These are phyloP conservation scores for Sporisorium exsertum DNA, from an alignment of 1,284 basidiomycete species.

Conservation along the genomic window DNA sequence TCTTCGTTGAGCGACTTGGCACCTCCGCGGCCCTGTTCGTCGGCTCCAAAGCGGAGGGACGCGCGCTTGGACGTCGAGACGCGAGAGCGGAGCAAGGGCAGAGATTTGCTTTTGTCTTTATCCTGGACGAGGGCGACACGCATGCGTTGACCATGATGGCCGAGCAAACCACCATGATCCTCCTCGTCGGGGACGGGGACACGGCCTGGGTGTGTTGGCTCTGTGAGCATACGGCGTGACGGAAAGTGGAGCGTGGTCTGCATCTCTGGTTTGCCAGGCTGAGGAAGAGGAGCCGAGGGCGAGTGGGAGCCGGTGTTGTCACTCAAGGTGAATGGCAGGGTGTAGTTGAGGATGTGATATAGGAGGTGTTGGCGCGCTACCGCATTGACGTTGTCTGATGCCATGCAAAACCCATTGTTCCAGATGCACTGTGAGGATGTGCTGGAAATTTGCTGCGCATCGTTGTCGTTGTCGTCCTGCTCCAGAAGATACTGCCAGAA, in stretches of 20 bases:
- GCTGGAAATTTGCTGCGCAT: background rate
- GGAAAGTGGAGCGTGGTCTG: conserved; percentile 71
- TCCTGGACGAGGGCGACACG: conserved; percentile 71
- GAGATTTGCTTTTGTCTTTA: background rate
- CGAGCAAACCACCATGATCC: conserved; percentile 77
- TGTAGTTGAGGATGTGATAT: conserved; percentile 92
- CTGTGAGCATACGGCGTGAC: conserved; percentile 85
- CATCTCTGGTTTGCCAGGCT: conserved; percentile 66
- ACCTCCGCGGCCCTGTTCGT: conserved; percentile 80
- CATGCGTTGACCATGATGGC: conserved; percentile 83
- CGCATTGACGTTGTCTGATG: conserved; percentile 78
- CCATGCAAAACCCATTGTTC: conserved; percentile 24
- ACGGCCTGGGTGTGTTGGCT: conserved; percentile 70
- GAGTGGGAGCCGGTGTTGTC: conserved; percentile 72
- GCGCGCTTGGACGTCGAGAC: conserved; percentile 6
- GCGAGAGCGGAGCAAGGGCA: background rate
- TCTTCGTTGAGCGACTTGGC: conserved; percentile 69
- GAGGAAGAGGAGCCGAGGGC: conserved; percentile 77
- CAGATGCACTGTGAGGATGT: conserved; percentile 20
- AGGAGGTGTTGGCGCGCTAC: conserved; percentile 88
- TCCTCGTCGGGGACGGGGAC: conserved; percentile 62
- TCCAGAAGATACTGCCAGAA: conserved; percentile 43
- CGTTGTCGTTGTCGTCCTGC: background rate
- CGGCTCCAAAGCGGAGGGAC: conserved; percentile 74
- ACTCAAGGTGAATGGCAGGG: conserved; percentile 71